A percentile compares a stretch with the other conserved stretches of the same genome.
Conservation (phyloP, 352 stramenopile species). For the Phytophthora fragariae region DNA sequence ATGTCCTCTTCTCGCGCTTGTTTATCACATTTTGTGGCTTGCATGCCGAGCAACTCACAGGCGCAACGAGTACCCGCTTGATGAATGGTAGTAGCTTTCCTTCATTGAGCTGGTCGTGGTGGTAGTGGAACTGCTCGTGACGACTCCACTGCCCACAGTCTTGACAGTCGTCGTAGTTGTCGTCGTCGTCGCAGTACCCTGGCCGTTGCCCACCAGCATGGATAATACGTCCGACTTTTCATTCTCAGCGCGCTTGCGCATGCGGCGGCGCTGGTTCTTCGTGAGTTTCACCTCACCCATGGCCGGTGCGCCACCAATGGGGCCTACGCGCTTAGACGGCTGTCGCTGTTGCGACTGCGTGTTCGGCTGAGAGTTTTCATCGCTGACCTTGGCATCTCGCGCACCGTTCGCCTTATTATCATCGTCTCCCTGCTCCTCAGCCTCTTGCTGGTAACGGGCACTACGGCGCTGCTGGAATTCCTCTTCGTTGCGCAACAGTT, state of each 20-base stretch:
- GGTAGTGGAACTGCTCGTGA: slow-evolving; percentile 22
- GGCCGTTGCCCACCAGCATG: slow-evolving; percentile 56
- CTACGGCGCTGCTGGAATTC: slow-evolving; percentile 53
- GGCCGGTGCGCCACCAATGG: slow-evolving; percentile 48
- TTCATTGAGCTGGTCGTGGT: slow-evolving; percentile 40
- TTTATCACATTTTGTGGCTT: slow-evolving; percentile 12
- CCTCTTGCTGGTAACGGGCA: slow-evolving; percentile 42
- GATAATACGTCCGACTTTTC: slow-evolving; percentile 73
- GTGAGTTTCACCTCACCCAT: slow-evolving; percentile 60
- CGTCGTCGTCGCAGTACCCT: slow-evolving; percentile 10
- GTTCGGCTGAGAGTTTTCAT: slow-evolving; percentile 50
- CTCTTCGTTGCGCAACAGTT: slow-evolving; percentile 61
- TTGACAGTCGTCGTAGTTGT: slow-evolving; percentile 42
- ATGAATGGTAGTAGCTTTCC: slow-evolving; percentile 68
- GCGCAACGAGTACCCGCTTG: slow-evolving; percentile 69
- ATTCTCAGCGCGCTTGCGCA: slow-evolving; percentile 83
- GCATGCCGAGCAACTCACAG: slow-evolving; percentile 40
- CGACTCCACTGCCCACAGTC: slow-evolving; percentile 24
- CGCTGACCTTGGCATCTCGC: slow-evolving; percentile 22
- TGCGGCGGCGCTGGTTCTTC: slow-evolving; percentile 83
- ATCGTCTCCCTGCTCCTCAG: slow-evolving; percentile 37
- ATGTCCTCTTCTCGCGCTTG: slow-evolving; percentile 1
- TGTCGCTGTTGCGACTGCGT: slow-evolving; percentile 21
- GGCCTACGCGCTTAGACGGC: slow-evolving; percentile 18
- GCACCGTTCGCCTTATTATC: slow-evolving; percentile 31